These are phyloP conservation scores for Oryza brachyantha DNA, from an alignment of 176 grass and related monocot genomes.

Conservation along the genomic window DNA sequence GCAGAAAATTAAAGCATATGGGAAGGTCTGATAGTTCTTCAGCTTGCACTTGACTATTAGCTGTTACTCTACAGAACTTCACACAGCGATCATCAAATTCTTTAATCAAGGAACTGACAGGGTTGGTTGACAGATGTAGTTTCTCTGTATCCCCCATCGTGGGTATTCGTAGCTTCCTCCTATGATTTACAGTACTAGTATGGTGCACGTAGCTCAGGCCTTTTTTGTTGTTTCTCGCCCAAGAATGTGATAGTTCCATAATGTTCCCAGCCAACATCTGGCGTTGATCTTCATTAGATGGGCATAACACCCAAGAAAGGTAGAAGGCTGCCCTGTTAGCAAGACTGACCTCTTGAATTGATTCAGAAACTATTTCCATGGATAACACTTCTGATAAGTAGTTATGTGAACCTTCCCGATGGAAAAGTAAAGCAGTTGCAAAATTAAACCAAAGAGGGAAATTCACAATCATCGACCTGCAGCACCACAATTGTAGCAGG, in stretches of 20 bases:
- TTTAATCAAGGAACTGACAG: slow-evolving; percentile 40
- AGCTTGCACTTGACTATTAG: slow-evolving; percentile 2
- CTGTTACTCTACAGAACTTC: slow-evolving; percentile 19
- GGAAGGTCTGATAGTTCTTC: slow-evolving; percentile 23
- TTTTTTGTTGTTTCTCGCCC: slow-evolving; percentile 34
- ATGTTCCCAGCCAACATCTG: slow-evolving; percentile 53
- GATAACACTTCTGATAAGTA: slow-evolving; percentile 55
- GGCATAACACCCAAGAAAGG: slow-evolving; percentile 67
- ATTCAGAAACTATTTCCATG: slow-evolving; percentile 44
- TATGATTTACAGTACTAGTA: slow-evolving; percentile 29
- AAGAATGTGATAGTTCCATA: slow-evolving; percentile 56
- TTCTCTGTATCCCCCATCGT: slow-evolving; percentile 11
- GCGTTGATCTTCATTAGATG: slow-evolving; percentile 39
- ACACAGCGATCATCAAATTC: slow-evolving; percentile 43
- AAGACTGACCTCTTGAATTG: slow-evolving; percentile 45
- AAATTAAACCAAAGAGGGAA: slow-evolving; percentile 83
- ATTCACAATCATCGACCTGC: slow-evolving; percentile 65
- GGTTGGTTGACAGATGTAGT: slow-evolving; percentile 17
- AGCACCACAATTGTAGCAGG: slow-evolving; percentile 28
- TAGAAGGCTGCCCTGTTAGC: slow-evolving; percentile 55
- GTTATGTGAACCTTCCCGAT: slow-evolving; percentile 42
- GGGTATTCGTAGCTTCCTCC: slow-evolving; percentile 45
- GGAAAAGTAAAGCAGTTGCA: slow-evolving; percentile 70
- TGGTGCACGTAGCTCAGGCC: background rate
- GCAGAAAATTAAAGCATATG: slow-evolving; percentile 45